Conservation (phyloP, 495 filamentous ascomycete species). For the Aspergillus ostianus region DNA sequence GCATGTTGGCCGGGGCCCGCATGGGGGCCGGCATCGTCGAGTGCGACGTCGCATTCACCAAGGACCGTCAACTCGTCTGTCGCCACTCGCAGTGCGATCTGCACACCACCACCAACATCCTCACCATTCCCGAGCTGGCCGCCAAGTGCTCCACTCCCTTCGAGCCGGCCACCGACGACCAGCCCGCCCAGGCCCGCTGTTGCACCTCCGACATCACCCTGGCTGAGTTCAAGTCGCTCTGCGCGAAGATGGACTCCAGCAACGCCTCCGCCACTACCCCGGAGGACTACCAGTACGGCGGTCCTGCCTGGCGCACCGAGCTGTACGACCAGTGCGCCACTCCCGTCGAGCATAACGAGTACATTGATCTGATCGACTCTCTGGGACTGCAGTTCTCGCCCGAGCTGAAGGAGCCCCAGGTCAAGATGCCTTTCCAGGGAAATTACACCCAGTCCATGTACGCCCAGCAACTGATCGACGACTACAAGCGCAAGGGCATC, state of each 20-base stretch:
- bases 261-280: conserved; percentile 53
- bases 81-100: conserved; percentile 63
- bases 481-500: conserved; percentile 52
- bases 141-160: conserved; percentile 62
- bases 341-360: conserved; percentile 50
- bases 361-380: conserved; percentile 51
- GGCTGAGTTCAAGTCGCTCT: conserved; percentile 57
- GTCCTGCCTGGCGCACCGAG: conserved; percentile 55
- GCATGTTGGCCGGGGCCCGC: conserved; percentile 50
- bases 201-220: conserved; percentile 64
- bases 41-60: conserved; percentile 63
- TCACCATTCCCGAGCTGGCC: conserved; percentile 52
- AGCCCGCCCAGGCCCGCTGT: conserved; percentile 51
- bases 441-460: conserved; percentile 56
- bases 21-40: conserved; percentile 66
- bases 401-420: conserved; percentile 58
- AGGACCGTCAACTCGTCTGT: conserved; percentile 59
- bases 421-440: conserved; percentile 60
- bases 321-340: conserved; percentile 58
- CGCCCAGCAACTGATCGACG: conserved; percentile 58
- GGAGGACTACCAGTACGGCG: conserved; percentile 50
- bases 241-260: conserved; percentile 61
- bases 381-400: conserved; percentile 56
- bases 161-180: conserved; percentile 42
- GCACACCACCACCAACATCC: conserved; percentile 63